These are phyloP conservation scores for Colletotrichum caudatum DNA, from an alignment of 2,329 filamentous ascomycete species.

Conservation along the genomic window DNA sequence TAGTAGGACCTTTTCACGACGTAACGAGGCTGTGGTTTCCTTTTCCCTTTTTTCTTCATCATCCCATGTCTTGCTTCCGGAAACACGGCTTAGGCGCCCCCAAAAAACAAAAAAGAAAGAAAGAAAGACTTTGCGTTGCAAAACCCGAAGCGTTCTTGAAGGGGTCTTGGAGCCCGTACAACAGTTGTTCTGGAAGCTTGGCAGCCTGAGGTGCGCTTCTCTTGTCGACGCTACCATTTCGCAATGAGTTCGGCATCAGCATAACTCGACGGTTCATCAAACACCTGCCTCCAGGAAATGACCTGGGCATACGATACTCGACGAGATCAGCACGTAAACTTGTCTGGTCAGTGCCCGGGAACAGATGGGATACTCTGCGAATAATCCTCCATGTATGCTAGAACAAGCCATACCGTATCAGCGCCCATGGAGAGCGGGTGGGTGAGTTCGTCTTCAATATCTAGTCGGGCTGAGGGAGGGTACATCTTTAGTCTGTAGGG, in stretches of 20 bases:
- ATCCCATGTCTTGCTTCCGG: background rate
- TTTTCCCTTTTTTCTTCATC: background rate
- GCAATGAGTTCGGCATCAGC: background rate
- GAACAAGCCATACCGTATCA: background rate
- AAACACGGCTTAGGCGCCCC: too few species aligned
- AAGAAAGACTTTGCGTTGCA: too few species aligned
- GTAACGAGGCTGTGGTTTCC: background rate
- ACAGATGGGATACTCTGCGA: background rate
- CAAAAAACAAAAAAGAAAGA: too few species aligned
- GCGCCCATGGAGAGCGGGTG: background rate
- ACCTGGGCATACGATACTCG: background rate
- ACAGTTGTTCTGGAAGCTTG: background rate
- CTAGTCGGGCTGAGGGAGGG: too few species aligned
- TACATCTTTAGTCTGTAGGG: too few species aligned
- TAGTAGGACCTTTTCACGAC: constrained; percentile 33
- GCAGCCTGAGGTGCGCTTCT: background rate
- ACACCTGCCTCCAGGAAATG: background rate
- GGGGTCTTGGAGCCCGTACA: background rate
- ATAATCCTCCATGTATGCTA: background rate
- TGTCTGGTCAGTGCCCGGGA: background rate
- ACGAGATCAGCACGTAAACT: background rate
- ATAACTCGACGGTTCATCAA: background rate
- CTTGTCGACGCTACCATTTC: background rate
- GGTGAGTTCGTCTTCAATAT: too few species aligned
- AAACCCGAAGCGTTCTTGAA: background rate